A percentile compares a stretch with the other conserved stretches of the same genome.
Conservation (phyloP, 2,329 filamentous ascomycete genomes). For the Conoideocrella luteorostrata region DNA sequence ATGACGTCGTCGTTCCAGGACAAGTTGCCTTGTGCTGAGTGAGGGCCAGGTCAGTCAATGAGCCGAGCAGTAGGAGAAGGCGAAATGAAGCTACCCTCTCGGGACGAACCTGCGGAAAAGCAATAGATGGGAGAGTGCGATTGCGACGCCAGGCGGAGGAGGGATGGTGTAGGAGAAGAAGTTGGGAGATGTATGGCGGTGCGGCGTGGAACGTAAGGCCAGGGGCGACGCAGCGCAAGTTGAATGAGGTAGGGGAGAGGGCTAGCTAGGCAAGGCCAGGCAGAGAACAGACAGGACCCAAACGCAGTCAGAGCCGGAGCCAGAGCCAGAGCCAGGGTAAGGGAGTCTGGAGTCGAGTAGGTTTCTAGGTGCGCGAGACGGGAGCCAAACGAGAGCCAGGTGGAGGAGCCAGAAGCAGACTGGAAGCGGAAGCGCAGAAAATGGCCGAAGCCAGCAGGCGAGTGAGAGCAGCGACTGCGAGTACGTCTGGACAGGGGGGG, state of each 20-base stretch:
- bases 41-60: background rate
- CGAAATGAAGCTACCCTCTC: background rate
- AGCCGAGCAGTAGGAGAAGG: background rate
- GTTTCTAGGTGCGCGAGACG: too few relatives aligned
- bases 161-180: slow-evolving; percentile 14
- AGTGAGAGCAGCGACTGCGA: too few relatives aligned
- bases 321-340: too few relatives aligned
- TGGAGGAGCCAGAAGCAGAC: too few relatives aligned
- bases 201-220: slow-evolving; percentile 8
- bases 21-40: background rate
- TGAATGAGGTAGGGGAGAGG: slow-evolving; percentile 2
- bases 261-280: slow-evolving; percentile 8
- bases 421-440: too few relatives aligned
- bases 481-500: too few relatives aligned
- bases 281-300: slow-evolving; percentile 16
- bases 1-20: slow-evolving; percentile 1
- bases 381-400: too few relatives aligned
- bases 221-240: slow-evolving; percentile 7
- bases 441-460: too few relatives aligned
- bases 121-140: slow-evolving; percentile 4
- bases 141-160: slow-evolving; percentile 2
- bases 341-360: too few relatives aligned
- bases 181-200: slow-evolving; percentile 9
- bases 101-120: background rate
- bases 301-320: too few relatives aligned